Conservation (phyloP, 805 yeast genomes). For the Candida khao-thaluensis region DNA sequence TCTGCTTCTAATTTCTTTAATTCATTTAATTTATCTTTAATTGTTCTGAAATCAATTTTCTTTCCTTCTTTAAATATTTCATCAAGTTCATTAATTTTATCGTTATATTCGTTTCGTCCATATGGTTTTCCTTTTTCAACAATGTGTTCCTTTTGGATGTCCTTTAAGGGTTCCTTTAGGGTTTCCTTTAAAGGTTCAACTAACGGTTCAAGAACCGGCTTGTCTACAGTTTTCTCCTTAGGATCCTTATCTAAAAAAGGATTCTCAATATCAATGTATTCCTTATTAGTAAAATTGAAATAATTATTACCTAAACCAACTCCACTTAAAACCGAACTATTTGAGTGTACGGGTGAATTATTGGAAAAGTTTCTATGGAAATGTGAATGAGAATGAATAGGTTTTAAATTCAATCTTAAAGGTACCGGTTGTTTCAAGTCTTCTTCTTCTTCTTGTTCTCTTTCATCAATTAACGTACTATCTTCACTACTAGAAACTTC, state of each 20-base stretch:
- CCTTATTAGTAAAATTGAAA: slow-evolving; percentile 35
- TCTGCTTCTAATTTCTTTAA: slow-evolving; percentile 13
- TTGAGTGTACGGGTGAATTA: slow-evolving; percentile 18
- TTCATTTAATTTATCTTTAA: slow-evolving; percentile 19
- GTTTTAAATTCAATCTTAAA: slow-evolving; percentile 11
- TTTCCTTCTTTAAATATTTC: slow-evolving; percentile 1
- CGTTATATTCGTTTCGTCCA: slow-evolving; percentile 6
- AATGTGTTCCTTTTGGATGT: not conserved
- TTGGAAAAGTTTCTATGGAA: slow-evolving; percentile 17
- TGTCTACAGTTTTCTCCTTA: not conserved
- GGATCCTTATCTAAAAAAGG: slow-evolving; percentile 2
- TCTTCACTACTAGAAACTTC: slow-evolving; percentile 8
- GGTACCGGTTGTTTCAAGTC: slow-evolving; percentile 7
- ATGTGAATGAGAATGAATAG: slow-evolving; percentile 21
- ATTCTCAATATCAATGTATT: slow-evolving; percentile 5
- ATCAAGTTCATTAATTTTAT: slow-evolving; percentile 10
- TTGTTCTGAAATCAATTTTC: slow-evolving; percentile 17
- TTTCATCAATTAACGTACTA: slow-evolving; percentile 11
- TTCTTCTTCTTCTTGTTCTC: not conserved
- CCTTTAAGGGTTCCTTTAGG: not conserved
- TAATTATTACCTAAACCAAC: slow-evolving; percentile 42
- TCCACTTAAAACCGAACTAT: slow-evolving; percentile 21
- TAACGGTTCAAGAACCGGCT: not conserved
- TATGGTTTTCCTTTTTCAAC: not conserved
- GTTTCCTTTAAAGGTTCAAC: not conserved